A percentile compares a stretch with the other conserved stretches of the same genome.
These are phyloP conservation scores for Zizania palustris DNA, from an alignment of 202 grass and related monocot species.

Conservation along the genomic window DNA sequence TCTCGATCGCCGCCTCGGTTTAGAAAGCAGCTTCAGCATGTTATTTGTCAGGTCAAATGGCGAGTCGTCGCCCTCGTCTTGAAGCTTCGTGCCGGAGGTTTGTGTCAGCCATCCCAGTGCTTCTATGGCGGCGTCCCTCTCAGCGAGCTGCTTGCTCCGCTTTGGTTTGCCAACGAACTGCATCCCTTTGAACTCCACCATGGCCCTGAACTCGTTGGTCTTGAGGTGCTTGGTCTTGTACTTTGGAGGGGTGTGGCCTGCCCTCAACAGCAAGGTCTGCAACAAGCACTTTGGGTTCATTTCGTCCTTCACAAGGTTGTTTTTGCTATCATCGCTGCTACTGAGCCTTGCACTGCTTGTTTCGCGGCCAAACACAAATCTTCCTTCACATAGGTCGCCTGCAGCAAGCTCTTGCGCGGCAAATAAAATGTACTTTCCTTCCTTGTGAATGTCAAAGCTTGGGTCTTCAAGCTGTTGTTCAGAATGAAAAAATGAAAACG, in stretches of 20 bases:
- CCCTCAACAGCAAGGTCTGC: conserved; percentile 92
- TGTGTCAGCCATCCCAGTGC: conserved; percentile 86
- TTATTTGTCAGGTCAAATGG: conserved; percentile 80
- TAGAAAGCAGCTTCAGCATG: conserved; percentile 90
- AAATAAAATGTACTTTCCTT: conserved; percentile 85
- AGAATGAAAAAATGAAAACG: background rate
- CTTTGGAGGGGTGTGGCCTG: conserved; percentile 81
- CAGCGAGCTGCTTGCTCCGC: conserved; percentile 88
- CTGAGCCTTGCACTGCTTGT: conserved; percentile 49
- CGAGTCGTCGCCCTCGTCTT: conserved; percentile 62
- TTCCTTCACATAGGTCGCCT: conserved; percentile 90
- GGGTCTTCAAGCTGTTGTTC: conserved; percentile 82
- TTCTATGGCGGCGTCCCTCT: conserved; percentile 91
- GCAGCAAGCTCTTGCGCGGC: conserved; percentile 82
- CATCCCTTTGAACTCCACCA: conserved; percentile 99
- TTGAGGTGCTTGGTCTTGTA: conserved; percentile 96
- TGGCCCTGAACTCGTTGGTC: conserved; percentile 90
- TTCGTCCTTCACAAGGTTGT: conserved; percentile 59
- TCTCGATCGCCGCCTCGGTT: conserved; percentile 57
- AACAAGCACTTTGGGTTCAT: conserved; percentile 87
- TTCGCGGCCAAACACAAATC: conserved; percentile 85
- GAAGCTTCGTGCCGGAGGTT: conserved; percentile 68
- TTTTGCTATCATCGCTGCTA: conserved; percentile 50
- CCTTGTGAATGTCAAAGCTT: conserved; percentile 83
- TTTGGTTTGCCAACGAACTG: conserved; percentile 94